Evolutionary conservation across 257 asterid species (phyloP).

Genomic region (Galeopsis tetrahit): DNA sequence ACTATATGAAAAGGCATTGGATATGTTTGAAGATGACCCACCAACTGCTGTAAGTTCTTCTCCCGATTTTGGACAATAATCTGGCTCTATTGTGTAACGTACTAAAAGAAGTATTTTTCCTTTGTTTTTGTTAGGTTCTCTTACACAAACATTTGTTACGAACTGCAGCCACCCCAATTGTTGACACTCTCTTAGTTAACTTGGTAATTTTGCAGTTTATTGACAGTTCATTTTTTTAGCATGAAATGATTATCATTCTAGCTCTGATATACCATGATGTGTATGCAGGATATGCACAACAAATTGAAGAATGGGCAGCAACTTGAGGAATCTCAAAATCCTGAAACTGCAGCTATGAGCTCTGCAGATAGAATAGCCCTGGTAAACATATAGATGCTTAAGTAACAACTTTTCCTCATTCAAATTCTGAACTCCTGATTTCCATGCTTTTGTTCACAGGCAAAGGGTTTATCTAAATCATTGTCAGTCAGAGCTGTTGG

Average conservation of each 20-base stretch:
- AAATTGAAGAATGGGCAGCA: conserved; percentile 78
- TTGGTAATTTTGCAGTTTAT: conserved; percentile 57
- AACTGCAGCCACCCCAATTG: conserved; percentile 71
- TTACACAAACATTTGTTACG: conserved; percentile 92
- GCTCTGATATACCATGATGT: conserved; percentile 30
- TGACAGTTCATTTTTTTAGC: conserved; percentile 19
- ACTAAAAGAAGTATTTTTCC: conserved; percentile 23
- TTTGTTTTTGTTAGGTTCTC: conserved; percentile 55
- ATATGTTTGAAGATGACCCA: conserved; percentile 90
- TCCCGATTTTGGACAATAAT: conserved; percentile 19
- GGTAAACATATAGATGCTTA: conserved; percentile 47
- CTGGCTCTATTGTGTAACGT: conserved; percentile 14
- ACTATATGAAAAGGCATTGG: conserved; percentile 89
- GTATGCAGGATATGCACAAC: conserved; percentile 70
- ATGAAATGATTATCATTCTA: conserved; percentile 26
- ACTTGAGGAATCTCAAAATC: conserved; percentile 66
- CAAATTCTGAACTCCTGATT: conserved; percentile 25
- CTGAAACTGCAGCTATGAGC: conserved; percentile 56
- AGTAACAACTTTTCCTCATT: conserved; percentile 28
- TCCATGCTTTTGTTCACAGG: conserved; percentile 49
- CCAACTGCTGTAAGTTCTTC: conserved; percentile 72
- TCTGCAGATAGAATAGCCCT: conserved; percentile 71
- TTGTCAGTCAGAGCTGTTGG: conserved; percentile 66
- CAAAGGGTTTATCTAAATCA: conserved; percentile 70
- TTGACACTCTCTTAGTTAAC: conserved; percentile 73